Evolutionary conservation across 108 stramenopile genomes (phyloP), one percentile per base, ranked within the genome.

Genomic region (Fragilariopsis cylindrus): DNA sequence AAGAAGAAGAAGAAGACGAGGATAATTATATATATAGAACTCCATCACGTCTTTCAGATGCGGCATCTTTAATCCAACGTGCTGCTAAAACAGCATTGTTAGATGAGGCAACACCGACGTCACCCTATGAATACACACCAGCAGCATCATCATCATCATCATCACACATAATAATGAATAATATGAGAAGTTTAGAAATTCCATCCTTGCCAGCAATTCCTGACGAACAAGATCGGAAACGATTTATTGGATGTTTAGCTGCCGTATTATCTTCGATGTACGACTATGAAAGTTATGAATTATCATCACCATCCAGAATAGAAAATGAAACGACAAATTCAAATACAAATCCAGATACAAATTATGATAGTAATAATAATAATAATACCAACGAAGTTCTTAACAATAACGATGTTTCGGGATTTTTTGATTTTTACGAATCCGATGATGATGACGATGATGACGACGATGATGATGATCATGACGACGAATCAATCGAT

Each of bases 181-280:
- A 57, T 15, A 65, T 78, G 71, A 9, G 60, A 48, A 81, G 80
- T 12, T 47, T 87, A 7, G 45, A 83, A 74, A 77, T 45, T 0
- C 52, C 78, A 68, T 46, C 66, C 0, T 2, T 77, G 16, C 83
- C 87, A 0, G 81, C 83, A n/a, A 63, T 87, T 13, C 87, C 87
- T 5, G 78, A 76, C 44, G 78, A 84, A 70, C 80, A 87, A 66
- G 87, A 87, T 70, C 69, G 87, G 52, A 84, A 78, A 60, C 65
- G 87, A 60, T 87, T 87, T 62, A 65, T 87, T 60, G 92, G 90
- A 46, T 91, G 92, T 68, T 60, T 93, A 57, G 92, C 92, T 12
- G 90, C 88, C 40, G 77, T 93, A 12, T 83, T 93, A 53, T 87
- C 92, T 39, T 83, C 83, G 48, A 58, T 80, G 42, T 90, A 90